Percentiles rank a stretch among this genome's conserved stretches.
phyloP scores from a whole-genome alignment of 176 grass and related monocot genomes.

The Cocos nucifera region DNA sequence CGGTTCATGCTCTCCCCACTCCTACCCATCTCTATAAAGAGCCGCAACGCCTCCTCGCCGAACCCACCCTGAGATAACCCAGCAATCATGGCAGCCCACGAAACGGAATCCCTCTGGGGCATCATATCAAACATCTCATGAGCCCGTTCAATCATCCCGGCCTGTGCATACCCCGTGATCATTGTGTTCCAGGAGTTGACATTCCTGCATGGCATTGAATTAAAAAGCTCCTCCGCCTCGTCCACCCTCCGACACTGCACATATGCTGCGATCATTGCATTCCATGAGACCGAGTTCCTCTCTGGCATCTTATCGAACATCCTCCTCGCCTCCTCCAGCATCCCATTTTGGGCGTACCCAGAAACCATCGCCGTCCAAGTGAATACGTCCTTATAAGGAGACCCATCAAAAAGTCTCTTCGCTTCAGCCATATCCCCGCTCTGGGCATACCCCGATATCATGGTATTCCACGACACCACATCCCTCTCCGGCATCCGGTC shows the following conservation, averaged over 20 bases:
- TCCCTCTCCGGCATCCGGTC: conserved; percentile 68
- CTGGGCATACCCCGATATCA: conserved; percentile 71
- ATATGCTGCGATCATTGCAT: conserved; percentile 82
- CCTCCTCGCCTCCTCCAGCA: conserved; percentile 53
- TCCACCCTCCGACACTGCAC: conserved; percentile 54
- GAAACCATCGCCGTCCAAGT: conserved; percentile 85
- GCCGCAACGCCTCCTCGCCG: conserved; percentile 52
- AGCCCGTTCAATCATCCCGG: conserved; percentile 60
- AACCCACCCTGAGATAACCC: conserved; percentile 62
- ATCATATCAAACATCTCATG: conserved; percentile 51
- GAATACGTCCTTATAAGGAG: conserved; percentile 65
- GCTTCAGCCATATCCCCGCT: conserved; percentile 49
- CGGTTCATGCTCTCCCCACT: conserved; percentile 55
- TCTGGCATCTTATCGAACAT: conserved; percentile 85
- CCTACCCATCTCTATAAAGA: conserved; percentile 64
- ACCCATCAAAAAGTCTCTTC: conserved; percentile 51
- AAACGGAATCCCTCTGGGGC: conserved; percentile 59
- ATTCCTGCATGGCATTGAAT: conserved; percentile 59
- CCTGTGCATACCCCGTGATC: conserved; percentile 70
- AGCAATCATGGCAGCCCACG: conserved; percentile 86
- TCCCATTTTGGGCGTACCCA: conserved; percentile 82
- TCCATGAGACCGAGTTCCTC: conserved; percentile 69
- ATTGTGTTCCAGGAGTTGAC: conserved; percentile 80
- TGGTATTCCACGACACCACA: conserved; percentile 69
- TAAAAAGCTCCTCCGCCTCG: conserved; percentile 62